Percentiles rank a stretch among this genome's conserved stretches.
Evolutionary conservation across 306 rosid species (phyloP).

Genomic region (Prunus persica): Prunus_persica_NCBIv2 NC_034010.1:22216501-22217000

Average conservation of each 20-base stretch:
- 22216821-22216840: no score
- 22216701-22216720: background rate
- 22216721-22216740: background rate
- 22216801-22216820: background rate
- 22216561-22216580: no score
- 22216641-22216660: background rate
- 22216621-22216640: background rate
- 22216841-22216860: no score
- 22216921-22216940: rapidly evolving
- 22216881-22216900: no score
- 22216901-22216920: no score
- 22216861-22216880: no score
- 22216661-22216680: background rate
- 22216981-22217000: no score
- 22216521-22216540: no score
- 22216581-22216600: background rate
- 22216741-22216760: background rate
- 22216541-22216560: no score
- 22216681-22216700: background rate
- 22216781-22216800: background rate
- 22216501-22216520: no score
- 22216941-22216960: no score
- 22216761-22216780: background rate
- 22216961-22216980: no score
- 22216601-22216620: background rate